Evolutionary conservation across 2,329 filamentous ascomycete species (phyloP).

Genomic region (Fragosphaeria purpurea): DNA sequence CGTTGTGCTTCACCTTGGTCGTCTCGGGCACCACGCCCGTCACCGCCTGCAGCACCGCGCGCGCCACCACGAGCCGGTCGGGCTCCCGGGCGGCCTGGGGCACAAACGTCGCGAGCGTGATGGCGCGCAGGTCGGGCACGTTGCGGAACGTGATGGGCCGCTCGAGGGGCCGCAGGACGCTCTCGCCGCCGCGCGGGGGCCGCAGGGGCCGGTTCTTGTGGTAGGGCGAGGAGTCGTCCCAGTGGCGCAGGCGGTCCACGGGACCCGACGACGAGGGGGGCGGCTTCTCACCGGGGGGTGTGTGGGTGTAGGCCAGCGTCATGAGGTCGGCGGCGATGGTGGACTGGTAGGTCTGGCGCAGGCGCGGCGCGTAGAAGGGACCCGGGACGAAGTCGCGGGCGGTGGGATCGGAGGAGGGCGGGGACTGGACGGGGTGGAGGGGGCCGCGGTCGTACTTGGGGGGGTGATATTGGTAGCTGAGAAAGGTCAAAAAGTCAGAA

Average conservation of each 20-base stretch:
- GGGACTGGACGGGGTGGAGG: conserved; percentile 84
- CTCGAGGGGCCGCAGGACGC: conserved; percentile 62
- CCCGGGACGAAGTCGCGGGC: conserved; percentile 85
- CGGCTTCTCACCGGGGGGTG: conserved; percentile 57
- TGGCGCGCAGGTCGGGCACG: conserved; percentile 68
- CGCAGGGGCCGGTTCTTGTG: conserved; percentile 83
- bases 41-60: conserved; percentile 77
- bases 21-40: conserved; percentile 64
- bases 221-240: conserved; percentile 89
- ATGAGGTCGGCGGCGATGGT: conserved; percentile 83
- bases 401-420: conserved; percentile 72
- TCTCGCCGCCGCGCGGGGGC: conserved; percentile 77
- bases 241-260: conserved; percentile 61
- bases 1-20: conserved; percentile 59
- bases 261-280: conserved; percentile 20
- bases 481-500: no score
- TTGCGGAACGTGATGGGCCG: conserved; percentile 70
- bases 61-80: conserved; percentile 68
- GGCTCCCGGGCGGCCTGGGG: conserved; percentile 62
- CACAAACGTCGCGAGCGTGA: conserved; percentile 70
- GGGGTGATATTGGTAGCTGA: conserved; percentile 86
- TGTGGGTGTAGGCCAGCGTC: conserved; percentile 79
- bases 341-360: conserved; percentile 81
- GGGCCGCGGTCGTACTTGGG: conserved; percentile 93
- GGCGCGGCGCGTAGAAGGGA: conserved; percentile 77